A percentile compares a stretch with the other conserved stretches of the same genome.
Evolutionary conservation across 2,329 filamentous ascomycete species (phyloP).

Genomic region (Blastomyces gilchristii): DNA sequence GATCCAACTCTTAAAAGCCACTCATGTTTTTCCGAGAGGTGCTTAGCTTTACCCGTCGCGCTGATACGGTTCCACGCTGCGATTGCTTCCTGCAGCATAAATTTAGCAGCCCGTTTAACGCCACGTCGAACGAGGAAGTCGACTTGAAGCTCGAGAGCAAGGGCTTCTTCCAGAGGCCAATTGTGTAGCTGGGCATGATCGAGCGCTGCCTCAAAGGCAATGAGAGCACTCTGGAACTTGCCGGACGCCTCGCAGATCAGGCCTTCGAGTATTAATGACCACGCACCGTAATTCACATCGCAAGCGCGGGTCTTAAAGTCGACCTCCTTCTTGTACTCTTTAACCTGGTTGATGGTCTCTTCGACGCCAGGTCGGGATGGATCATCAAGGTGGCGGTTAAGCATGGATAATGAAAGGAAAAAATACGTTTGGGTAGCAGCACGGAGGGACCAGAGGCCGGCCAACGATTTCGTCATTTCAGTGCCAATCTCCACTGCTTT

Average conservation of each 20-base stretch:
- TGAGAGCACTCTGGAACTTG: constrained; percentile 38
- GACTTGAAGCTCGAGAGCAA: constrained; percentile 51
- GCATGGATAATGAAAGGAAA: constrained; percentile 35
- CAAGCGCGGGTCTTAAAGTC: constrained; percentile 44
- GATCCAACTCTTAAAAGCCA: constrained; percentile 49
- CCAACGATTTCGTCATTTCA: constrained; percentile 32
- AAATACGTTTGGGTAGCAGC: constrained; percentile 36
- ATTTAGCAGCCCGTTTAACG: constrained; percentile 48
- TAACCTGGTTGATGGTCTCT: constrained; percentile 40
- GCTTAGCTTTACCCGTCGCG: constrained; percentile 49
- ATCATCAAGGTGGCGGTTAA: constrained; percentile 36
- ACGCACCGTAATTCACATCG: constrained; percentile 51
- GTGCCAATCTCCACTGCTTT: constrained; percentile 36
- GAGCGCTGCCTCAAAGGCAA: constrained; percentile 40
- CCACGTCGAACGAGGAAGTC: constrained; percentile 49
- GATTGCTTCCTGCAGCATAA: constrained; percentile 48
- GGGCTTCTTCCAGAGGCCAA: constrained; percentile 49
- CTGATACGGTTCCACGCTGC: constrained; percentile 49
- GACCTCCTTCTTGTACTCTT: constrained; percentile 42
- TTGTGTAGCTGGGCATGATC: constrained; percentile 51
- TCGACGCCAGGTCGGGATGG: constrained; percentile 35
- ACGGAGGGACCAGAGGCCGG: constrained; percentile 39
- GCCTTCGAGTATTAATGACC: constrained; percentile 47
- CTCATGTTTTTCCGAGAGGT: constrained; percentile 49
- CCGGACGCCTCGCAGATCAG: constrained; percentile 43